A percentile compares a stretch with the other conserved stretches of the same genome.
These are phyloP conservation scores for Acacia acuminata DNA, from an alignment of 306 rosid genomes.

Conservation along the genomic window DNA sequence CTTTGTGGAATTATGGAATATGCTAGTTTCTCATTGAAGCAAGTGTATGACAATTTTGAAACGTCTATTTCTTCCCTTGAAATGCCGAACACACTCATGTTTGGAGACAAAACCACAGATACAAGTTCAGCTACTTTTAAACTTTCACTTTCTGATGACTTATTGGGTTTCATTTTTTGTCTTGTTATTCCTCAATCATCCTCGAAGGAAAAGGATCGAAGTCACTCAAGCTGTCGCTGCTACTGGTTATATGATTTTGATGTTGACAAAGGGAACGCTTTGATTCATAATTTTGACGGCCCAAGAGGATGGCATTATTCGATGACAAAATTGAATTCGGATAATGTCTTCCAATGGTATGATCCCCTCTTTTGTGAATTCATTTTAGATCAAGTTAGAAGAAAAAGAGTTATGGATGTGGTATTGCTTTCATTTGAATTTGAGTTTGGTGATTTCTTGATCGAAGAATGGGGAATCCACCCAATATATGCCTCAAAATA, in stretches of 20 bases:
- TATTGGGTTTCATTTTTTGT: neutral
- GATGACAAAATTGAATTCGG: neutral
- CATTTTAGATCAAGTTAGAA: neutral
- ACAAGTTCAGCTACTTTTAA: neutral
- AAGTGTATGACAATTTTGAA: neutral
- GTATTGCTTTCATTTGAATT: neutral
- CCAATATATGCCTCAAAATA: neutral
- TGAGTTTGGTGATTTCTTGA: neutral
- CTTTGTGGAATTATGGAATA: neutral
- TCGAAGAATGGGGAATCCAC: neutral
- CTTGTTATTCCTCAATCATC: slow-evolving; percentile 4
- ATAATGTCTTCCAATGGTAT: slow-evolving; percentile 21
- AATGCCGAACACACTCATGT: neutral
- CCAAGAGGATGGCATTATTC: slow-evolving; percentile 5
- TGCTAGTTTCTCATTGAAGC: neutral
- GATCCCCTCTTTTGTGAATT: slow-evolving; percentile 32
- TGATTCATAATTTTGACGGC: neutral
- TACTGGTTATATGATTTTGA: accelerated
- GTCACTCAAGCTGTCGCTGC: neutral
- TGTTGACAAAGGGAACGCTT: neutral
- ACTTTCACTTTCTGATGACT: neutral
- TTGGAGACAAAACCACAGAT: neutral
- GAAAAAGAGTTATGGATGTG: neutral
- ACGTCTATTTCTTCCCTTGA: neutral
- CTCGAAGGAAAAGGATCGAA: no score